Conservation (phyloP, 2,329 filamentous ascomycete genomes). For the Cercospora sesami region DNA sequence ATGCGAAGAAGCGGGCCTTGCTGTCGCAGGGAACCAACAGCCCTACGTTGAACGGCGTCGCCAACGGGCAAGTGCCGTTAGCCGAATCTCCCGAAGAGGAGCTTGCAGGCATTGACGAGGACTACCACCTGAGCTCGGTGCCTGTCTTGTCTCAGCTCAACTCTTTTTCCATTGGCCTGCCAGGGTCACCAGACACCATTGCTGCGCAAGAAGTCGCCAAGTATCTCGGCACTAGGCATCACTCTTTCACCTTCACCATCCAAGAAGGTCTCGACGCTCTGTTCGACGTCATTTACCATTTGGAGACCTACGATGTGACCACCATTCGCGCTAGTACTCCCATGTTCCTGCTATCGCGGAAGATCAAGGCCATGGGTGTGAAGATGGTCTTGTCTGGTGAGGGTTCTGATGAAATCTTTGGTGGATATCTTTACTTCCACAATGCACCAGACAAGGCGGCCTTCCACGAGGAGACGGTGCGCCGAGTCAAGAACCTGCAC, state of each 20-base stretch:
- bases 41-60: slow-evolving; percentile 33
- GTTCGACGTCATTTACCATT: slow-evolving; percentile 95
- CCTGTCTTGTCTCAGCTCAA: slow-evolving; percentile 93
- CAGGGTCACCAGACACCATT: slow-evolving; percentile 85
- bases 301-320: slow-evolving; percentile 97
- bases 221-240: slow-evolving; percentile 96
- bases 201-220: slow-evolving; percentile 91
- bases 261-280: slow-evolving; percentile 96
- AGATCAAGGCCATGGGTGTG: slow-evolving; percentile 99
- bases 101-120: slow-evolving; percentile 90
- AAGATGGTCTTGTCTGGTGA: slow-evolving; percentile 99
- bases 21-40: slow-evolving; percentile 34
- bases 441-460: slow-evolving; percentile 83
- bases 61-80: slow-evolving; percentile 49
- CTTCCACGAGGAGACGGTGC: slow-evolving; percentile 95
- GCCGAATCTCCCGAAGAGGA: slow-evolving; percentile 59
- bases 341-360: slow-evolving; percentile 96
- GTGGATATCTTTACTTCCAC: slow-evolving; percentile 98
- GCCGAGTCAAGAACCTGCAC: slow-evolving; percentile 94
- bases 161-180: slow-evolving; percentile 97
- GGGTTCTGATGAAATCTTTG: slow-evolving; percentile 97
- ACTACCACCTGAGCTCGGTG: slow-evolving; percentile 83
- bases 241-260: slow-evolving; percentile 97
- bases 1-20: slow-evolving; percentile 46
- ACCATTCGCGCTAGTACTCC: slow-evolving; percentile 97